phyloP scores from a whole-genome alignment of 371 early-diverging fungal species.

The Dichotomocladium elegans region DNA sequence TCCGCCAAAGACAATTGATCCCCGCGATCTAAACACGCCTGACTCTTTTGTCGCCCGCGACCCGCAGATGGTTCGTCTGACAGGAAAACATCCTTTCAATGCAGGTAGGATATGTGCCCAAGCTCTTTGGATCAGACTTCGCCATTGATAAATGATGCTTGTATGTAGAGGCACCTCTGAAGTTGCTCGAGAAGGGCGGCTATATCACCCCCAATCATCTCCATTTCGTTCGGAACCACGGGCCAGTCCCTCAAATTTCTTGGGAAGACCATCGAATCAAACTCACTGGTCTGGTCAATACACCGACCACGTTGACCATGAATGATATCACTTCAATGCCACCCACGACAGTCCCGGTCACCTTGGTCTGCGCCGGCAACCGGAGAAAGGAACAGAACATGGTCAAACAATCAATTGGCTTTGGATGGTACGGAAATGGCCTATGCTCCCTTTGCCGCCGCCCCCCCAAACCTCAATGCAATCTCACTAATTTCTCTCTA shows the following conservation, averaged over 20 bases:
- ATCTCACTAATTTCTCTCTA: background rate
- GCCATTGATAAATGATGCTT: no score
- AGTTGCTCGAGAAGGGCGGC: slow-evolving; percentile 38
- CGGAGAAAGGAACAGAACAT: slow-evolving; percentile 79
- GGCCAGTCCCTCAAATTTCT: slow-evolving; percentile 72
- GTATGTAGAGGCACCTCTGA: slow-evolving; percentile 52
- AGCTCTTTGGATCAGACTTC: no score
- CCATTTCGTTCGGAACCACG: slow-evolving; percentile 79
- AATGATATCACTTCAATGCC: slow-evolving; percentile 52
- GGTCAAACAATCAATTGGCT: slow-evolving; percentile 69
- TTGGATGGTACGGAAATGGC: slow-evolving; percentile 51
- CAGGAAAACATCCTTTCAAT: slow-evolving; percentile 60
- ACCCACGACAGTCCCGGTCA: slow-evolving; percentile 47
- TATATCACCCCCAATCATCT: slow-evolving; percentile 56
- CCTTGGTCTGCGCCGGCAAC: slow-evolving; percentile 80
- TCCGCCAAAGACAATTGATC: slow-evolving; percentile 9
- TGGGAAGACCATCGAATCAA: slow-evolving; percentile 32
- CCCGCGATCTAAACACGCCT: slow-evolving; percentile 40
- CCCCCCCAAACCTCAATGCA: background rate
- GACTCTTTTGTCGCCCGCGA: slow-evolving; percentile 46
- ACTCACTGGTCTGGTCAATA: slow-evolving; percentile 48
- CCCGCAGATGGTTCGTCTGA: slow-evolving; percentile 40
- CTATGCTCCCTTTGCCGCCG: background rate
- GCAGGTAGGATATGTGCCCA: slow-evolving; percentile 32
- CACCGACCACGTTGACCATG: slow-evolving; percentile 46